Percentiles rank a stretch among this genome's conserved stretches.
Conservation (phyloP, 768 basidiomycete genomes). For the Fomitopsis serialis region DNA sequence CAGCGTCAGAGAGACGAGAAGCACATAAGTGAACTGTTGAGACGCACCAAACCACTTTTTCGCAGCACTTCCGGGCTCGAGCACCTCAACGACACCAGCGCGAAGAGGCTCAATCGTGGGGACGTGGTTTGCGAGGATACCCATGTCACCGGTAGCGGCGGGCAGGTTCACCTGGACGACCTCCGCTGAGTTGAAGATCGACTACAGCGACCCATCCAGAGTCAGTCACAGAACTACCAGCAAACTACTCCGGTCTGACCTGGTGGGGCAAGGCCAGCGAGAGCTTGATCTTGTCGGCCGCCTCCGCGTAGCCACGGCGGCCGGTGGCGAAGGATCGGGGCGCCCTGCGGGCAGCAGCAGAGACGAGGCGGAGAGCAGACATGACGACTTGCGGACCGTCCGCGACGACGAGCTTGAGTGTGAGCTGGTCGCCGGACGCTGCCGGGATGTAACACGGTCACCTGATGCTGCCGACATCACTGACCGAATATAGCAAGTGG, state of each 20-base stretch:
- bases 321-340: slow-evolving; percentile 46
- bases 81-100: slow-evolving; percentile 91
- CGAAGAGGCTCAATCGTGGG: slow-evolving; percentile 94
- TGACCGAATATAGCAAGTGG: neutral
- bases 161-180: slow-evolving; percentile 95
- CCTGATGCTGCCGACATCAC: slow-evolving; percentile 2
- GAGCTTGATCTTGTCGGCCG: slow-evolving; percentile 84
- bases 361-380: slow-evolving; percentile 71
- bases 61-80: slow-evolving; percentile 68
- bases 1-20: neutral
- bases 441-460: slow-evolving; percentile 12
- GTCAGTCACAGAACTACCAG: slow-evolving; percentile 2
- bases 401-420: slow-evolving; percentile 13
- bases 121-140: slow-evolving; percentile 97
- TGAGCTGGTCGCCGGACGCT: slow-evolving; percentile 15
- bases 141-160: slow-evolving; percentile 96
- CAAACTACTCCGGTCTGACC: slow-evolving; percentile 42
- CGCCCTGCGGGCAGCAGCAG: slow-evolving; percentile 56
- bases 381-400: slow-evolving; percentile 30
- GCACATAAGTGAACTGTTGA: neutral
- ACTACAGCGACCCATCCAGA: slow-evolving; percentile 38
- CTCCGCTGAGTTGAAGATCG: slow-evolving; percentile 86
- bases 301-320: slow-evolving; percentile 89
- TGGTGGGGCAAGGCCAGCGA: slow-evolving; percentile 94
- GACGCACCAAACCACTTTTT: slow-evolving; percentile 97